phyloP scores from a whole-genome alignment of 164 flowering plant species.

The Aristolochia fimbriata region DNA sequence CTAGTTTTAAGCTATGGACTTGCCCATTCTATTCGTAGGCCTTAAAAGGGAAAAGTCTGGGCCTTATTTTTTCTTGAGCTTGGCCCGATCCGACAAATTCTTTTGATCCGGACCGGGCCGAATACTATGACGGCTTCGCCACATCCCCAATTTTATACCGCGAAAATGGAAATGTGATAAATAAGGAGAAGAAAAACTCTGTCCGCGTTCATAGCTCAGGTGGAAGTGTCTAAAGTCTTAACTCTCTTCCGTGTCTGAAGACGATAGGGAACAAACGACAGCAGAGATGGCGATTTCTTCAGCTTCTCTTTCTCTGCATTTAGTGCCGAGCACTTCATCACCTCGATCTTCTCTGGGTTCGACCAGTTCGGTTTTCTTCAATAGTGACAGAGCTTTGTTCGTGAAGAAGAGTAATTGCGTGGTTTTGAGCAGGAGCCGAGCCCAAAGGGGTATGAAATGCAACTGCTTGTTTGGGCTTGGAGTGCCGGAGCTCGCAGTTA shows the following conservation, averaged over 20 bases:
- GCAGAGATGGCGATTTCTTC: conserved; percentile 12
- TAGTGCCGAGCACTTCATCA: conserved; percentile 10
- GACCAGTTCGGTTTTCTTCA: conserved; percentile 27
- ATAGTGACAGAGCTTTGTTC: conserved; percentile 4
- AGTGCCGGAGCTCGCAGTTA: conserved; percentile 86
- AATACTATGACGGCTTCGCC: too few species aligned
- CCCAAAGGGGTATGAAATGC: conserved; percentile 36
- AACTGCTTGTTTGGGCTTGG: conserved; percentile 77
- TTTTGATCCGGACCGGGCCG: too few species aligned
- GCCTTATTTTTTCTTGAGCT: too few species aligned
- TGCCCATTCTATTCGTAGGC: neutral
- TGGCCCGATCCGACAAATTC: too few species aligned
- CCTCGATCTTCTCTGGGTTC: conserved; percentile 26
- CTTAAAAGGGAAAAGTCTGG: neutral
- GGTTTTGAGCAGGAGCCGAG: conserved; percentile 16
- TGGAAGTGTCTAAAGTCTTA: too few species aligned
- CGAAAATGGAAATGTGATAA: too few species aligned
- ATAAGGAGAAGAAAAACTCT: too few species aligned
- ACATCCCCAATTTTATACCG: too few species aligned
- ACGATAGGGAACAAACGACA: too few species aligned
- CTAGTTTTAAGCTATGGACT: too few species aligned
- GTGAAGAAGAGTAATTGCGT: conserved; percentile 8
- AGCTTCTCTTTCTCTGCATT: conserved; percentile 12
- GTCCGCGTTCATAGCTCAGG: too few species aligned
- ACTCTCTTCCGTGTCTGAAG: too few species aligned